Evolutionary conservation across 2,329 filamentous ascomycete species (phyloP), one percentile per base, ranked within the genome.

Genomic region (Aphanocladium album): DNA sequence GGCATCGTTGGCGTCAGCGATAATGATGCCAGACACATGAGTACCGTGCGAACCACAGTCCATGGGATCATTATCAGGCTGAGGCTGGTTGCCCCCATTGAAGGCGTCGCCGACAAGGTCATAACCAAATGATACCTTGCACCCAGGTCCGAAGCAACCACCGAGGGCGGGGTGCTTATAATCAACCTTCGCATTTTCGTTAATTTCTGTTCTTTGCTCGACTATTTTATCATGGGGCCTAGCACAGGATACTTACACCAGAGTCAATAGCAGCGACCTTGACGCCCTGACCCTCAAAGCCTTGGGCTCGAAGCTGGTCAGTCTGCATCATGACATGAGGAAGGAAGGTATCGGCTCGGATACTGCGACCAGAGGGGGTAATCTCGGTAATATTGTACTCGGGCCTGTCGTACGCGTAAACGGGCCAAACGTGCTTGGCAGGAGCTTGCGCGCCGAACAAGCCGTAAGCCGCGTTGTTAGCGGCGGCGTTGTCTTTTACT

Each of bases 81-180:
- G 65, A 5, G 73, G 74, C 2, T 60, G 56, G 5, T 66, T 67
- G 23, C 64, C 60, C 25, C 69, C 69, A 21, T 62, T 63, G 43
- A 61, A 64, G 39, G 72, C 70, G 57, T 80, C 76, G 5, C 77
- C 79, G 8, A 77, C 72, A 55, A 82, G 72, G 59, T 82, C 79
- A 61, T 74, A 77, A 2, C 81, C 80, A 62, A 75, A 75, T 7
- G 73, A 71, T 14, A 83, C 74, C 30, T 80, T 71, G 64, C 74
- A 81, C 0, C 78, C 80, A 17, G 72, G 65, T 2, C 81, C 81
- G 62, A 83, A 83, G 55, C 80, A 79, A 4, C 80, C 80, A 14
- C 81, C 81, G 1, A 84, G 74, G 8, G 79, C 78, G 14, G 79
- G 79, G 61, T 83, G 80, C 3, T 68, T 73, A 66, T 83, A 83